Evolutionary conservation across 495 filamentous ascomycete genomes (phyloP), one percentile per base, ranked within the genome.

Genomic region (Penicillium samsonianum): DNA sequence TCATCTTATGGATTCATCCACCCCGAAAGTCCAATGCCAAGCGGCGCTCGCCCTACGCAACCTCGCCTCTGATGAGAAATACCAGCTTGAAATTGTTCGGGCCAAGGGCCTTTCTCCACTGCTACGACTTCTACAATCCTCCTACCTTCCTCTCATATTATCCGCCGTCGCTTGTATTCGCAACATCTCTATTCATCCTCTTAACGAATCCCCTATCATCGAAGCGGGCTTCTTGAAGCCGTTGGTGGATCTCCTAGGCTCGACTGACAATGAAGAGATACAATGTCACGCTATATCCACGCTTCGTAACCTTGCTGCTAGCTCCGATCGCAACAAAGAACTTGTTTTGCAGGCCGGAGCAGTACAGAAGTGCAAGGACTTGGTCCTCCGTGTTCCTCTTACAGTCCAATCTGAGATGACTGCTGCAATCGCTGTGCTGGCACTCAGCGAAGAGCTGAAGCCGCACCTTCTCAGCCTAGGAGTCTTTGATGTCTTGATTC

Each of bases 381-480:
- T 98, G 40, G 93, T 98, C 19, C 80, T 98, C 12, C 86, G 95
- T 42, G 94, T 98, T 25, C 92, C 95, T 0, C 81, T 98, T 45
- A 93, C 87, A 38, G 94, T 98, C 5, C 94, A 98, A 67, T 96
- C 92, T 20, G 94, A 98, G 73, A 98, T 98, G 94, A 98, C 94
- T 23, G 94, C 94, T 26, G 94, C 94, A 3, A 98, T 98, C 69
- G 94, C 94, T 43, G 94, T 98, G n/a, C 80, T 98, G 50, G 94
- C 94, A 19, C 75, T 98, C 57, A 96, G 92, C 65, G 94, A 98
- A 67, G 94, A 98, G 51, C 82, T 98, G 43, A 98, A 98, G 70
- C 85, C 88, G 2, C 87, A 95, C 66, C 81, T 98, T 9, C 78
- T 98, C n/a, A 89, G 88, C 53, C 82, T 98, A 4, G 95, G 95